Percentiles rank a stretch among this genome's conserved stretches.
These are phyloP conservation scores for Suhomyces kilbournensis DNA, from an alignment of 805 yeast genomes.

Conservation along the genomic window DNA sequence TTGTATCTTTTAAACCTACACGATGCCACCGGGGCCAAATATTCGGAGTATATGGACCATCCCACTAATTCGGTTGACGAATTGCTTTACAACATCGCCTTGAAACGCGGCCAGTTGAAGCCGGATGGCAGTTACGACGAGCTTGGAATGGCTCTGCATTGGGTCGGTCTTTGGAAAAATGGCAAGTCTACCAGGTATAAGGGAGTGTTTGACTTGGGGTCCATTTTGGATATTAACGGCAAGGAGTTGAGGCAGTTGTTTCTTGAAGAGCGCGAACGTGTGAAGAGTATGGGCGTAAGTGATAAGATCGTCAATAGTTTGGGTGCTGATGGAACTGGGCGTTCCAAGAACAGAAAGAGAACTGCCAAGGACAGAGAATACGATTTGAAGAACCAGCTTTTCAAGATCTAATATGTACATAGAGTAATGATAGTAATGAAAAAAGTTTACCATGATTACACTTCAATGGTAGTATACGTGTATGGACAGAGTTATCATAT, in stretches of 20 bases:
- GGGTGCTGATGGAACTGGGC: conserved; percentile 40
- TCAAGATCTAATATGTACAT: conserved; percentile 18
- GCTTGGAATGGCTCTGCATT: conserved; percentile 57
- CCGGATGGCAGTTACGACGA: conserved; percentile 45
- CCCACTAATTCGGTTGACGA: conserved; percentile 75
- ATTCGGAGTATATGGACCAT: conserved; percentile 43
- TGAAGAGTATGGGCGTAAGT: conserved; percentile 25
- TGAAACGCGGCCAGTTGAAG: conserved; percentile 32
- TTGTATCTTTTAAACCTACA: conserved; percentile 70
- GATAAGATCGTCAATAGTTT: conserved; percentile 30
- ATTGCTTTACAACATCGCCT: conserved; percentile 50
- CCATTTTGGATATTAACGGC: conserved; percentile 29
- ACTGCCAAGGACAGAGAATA: conserved; percentile 44
- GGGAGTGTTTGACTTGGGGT: conserved; percentile 36
- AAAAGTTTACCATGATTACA: not conserved
- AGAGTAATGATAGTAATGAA: not conserved
- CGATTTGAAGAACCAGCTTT: conserved; percentile 37
- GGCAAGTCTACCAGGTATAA: conserved; percentile 41
- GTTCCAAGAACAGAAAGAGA: conserved; percentile 33
- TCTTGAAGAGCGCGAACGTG: conserved; percentile 29
- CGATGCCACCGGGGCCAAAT: conserved; percentile 44
- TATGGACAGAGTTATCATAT: too few species aligned
- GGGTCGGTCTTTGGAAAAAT: conserved; percentile 61
- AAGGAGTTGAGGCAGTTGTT: conserved; percentile 20
- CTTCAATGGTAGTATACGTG: too few species aligned